phyloP scores from a whole-genome alignment of 495 filamentous ascomycete species.

The Corynascus novoguineensis region DNA sequence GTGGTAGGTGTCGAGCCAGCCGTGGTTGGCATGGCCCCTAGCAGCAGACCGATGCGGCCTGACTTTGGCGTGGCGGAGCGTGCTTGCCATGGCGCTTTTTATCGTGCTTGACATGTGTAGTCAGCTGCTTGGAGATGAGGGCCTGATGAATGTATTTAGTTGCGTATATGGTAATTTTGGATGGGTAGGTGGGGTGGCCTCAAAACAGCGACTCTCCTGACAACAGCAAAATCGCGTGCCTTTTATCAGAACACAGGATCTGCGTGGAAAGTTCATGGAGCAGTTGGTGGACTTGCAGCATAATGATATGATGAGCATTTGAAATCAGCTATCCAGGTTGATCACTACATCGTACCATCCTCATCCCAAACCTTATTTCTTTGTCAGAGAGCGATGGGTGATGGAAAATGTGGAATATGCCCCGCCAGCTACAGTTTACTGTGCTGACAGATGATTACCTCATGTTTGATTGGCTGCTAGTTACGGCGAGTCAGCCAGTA shows the following conservation, averaged over 20 bases:
- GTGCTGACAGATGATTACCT: too few relatives aligned
- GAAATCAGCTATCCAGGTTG: not conserved
- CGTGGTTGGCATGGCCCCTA: slow-evolving; percentile 69
- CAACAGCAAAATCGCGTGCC: not conserved
- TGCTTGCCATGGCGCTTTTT: slow-evolving; percentile 48
- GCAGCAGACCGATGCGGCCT: slow-evolving; percentile 53
- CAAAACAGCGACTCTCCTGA: not conserved
- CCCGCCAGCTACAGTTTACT: slow-evolving; percentile 13
- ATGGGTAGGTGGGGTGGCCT: not conserved
- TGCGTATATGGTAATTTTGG: not conserved
- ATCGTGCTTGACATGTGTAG: slow-evolving; percentile 19
- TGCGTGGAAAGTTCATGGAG: not conserved
- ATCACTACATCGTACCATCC: too few relatives aligned
- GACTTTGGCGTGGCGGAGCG: slow-evolving; percentile 58
- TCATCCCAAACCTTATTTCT: too few relatives aligned
- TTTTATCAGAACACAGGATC: slow-evolving; percentile 4
- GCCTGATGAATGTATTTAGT: slow-evolving; percentile 15
- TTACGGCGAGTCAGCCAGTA: too few relatives aligned
- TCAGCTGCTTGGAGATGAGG: not conserved
- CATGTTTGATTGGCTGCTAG: too few relatives aligned
- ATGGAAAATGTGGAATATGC: too few relatives aligned
- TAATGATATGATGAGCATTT: slow-evolving; percentile 11
- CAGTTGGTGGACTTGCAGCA: not conserved
- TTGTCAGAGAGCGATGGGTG: too few relatives aligned
- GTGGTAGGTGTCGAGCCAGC: slow-evolving; percentile 81